These are phyloP conservation scores for Debaryomyces hansenii DNA, from an alignment of 805 yeast species.

Conservation along the genomic window DNA sequence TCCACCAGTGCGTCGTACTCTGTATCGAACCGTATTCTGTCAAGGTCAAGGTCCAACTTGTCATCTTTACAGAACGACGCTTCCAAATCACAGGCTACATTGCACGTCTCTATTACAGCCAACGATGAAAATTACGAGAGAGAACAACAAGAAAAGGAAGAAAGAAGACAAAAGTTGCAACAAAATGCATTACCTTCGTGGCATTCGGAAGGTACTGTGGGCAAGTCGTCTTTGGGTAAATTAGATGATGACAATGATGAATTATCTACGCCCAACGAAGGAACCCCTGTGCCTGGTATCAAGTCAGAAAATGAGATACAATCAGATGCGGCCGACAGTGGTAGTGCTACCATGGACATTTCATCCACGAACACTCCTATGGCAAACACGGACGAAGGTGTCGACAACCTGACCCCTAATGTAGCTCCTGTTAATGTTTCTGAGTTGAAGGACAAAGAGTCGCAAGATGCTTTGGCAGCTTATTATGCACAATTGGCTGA, in stretches of 20 bases:
- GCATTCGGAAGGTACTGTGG: slow-evolving; percentile 92
- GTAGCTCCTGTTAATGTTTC: slow-evolving; percentile 22
- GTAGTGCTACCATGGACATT: background rate
- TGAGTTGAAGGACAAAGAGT: slow-evolving; percentile 59
- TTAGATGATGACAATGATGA: slow-evolving; percentile 47
- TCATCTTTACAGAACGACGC: slow-evolving; percentile 47
- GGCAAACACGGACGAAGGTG: slow-evolving; percentile 11
- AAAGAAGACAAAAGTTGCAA: slow-evolving; percentile 67
- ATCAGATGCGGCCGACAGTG: slow-evolving; percentile 3
- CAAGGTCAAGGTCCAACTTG: slow-evolving; percentile 30
- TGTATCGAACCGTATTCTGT: slow-evolving; percentile 45
- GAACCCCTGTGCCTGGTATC: slow-evolving; percentile 12
- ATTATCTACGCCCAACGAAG: slow-evolving; percentile 16
- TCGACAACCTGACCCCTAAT: slow-evolving; percentile 10
- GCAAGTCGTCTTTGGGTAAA: slow-evolving; percentile 58
- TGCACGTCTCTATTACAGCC: slow-evolving; percentile 87
- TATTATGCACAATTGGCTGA: slow-evolving; percentile 78
- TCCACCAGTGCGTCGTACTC: slow-evolving; percentile 69
- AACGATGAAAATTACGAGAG: slow-evolving; percentile 74
- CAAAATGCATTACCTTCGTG: slow-evolving; percentile 97
- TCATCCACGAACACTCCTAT: slow-evolving; percentile 3
- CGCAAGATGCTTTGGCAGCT: slow-evolving; percentile 63
- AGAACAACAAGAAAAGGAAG: slow-evolving; percentile 65
- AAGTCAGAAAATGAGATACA: slow-evolving; percentile 14
- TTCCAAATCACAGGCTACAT: slow-evolving; percentile 73